Percentiles rank a stretch among this genome's conserved stretches.
These are phyloP conservation scores for Mycosphaerelloides madeirae DNA, from an alignment of 2,329 filamentous ascomycete species.

Conservation along the genomic window DNA sequence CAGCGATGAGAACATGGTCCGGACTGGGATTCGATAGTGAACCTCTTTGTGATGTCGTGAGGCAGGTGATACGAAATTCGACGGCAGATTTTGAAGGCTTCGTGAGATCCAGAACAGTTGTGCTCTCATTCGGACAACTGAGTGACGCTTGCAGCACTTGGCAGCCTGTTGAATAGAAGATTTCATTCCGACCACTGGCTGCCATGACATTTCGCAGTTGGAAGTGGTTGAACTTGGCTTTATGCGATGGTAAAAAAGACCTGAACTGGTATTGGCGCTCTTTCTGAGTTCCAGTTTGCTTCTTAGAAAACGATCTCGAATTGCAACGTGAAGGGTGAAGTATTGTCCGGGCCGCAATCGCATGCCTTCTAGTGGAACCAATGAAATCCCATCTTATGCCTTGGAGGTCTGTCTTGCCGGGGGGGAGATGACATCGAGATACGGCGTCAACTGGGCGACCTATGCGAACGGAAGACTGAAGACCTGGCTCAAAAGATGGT, in stretches of 20 bases:
- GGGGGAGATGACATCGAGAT: constrained; percentile 11
- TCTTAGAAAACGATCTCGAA: too few species aligned
- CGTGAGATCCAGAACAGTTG: constrained; percentile 46
- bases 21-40: constrained; percentile 1
- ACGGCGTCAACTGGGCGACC: constrained; percentile 15
- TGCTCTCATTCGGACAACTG: constrained; percentile 39
- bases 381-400: constrained; percentile 34
- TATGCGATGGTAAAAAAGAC: constrained; percentile 38
- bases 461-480: constrained; percentile 16
- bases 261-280: constrained; percentile 27
- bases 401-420: constrained; percentile 30
- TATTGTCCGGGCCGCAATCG: constrained; percentile 25
- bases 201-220: constrained; percentile 57
- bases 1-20: constrained; percentile 42
- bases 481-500: constrained; percentile 17
- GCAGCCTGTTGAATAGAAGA: constrained; percentile 50
- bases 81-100: constrained; percentile 16
- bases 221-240: constrained; percentile 52
- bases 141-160: constrained; percentile 48
- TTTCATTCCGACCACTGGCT: constrained; percentile 50
- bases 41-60: constrained; percentile 11
- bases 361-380: constrained; percentile 24
- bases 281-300: constrained; percentile 2
- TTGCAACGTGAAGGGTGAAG: constrained; percentile 22
- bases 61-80: constrained; percentile 18